Conservation (phyloP, 2,329 filamentous ascomycete species). For the Xylaria sp. region DNA sequence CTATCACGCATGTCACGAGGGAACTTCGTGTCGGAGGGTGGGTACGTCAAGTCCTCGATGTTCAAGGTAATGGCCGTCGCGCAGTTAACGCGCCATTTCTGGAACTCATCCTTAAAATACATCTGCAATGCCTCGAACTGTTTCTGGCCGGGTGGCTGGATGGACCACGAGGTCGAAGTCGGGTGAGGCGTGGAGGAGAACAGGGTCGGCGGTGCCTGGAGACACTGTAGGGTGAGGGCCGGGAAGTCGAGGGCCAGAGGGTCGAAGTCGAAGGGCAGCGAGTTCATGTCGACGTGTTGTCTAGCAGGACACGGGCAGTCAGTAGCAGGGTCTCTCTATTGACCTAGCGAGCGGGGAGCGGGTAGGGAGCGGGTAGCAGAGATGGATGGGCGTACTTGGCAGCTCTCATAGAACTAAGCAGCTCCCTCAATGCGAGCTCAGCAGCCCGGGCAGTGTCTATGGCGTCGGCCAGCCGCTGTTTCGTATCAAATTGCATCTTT, state of each 20-base stretch:
- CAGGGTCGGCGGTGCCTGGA: constrained; percentile 79
- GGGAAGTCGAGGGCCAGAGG: constrained; percentile 88
- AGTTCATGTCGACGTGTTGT: constrained; percentile 65
- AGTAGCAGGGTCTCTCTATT: constrained; percentile 30
- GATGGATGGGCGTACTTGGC: constrained; percentile 69
- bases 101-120: constrained; percentile 75
- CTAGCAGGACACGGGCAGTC: constrained; percentile 51
- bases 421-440: constrained; percentile 84
- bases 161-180: constrained; percentile 82
- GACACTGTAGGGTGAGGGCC: constrained; percentile 81
- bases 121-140: constrained; percentile 78
- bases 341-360: constrained; percentile 7
- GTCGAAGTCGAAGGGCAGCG: constrained; percentile 80
- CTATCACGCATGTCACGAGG: constrained; percentile 59
- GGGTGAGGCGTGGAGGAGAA: constrained; percentile 84
- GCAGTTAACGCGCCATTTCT: constrained; percentile 69
- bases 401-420: constrained; percentile 82
- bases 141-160: constrained; percentile 76
- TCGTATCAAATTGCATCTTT: constrained; percentile 72
- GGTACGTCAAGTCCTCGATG: constrained; percentile 63
- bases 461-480: constrained; percentile 73
- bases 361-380: constrained; percentile 16
- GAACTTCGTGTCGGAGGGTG: constrained; percentile 54
- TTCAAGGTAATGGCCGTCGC: constrained; percentile 61
- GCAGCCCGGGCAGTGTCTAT: constrained; percentile 83